Percentiles rank a stretch among this genome's conserved stretches.
phyloP scores from a whole-genome alignment of 2,329 filamentous ascomycete genomes.

The Sporothrix mexicana region DNA sequence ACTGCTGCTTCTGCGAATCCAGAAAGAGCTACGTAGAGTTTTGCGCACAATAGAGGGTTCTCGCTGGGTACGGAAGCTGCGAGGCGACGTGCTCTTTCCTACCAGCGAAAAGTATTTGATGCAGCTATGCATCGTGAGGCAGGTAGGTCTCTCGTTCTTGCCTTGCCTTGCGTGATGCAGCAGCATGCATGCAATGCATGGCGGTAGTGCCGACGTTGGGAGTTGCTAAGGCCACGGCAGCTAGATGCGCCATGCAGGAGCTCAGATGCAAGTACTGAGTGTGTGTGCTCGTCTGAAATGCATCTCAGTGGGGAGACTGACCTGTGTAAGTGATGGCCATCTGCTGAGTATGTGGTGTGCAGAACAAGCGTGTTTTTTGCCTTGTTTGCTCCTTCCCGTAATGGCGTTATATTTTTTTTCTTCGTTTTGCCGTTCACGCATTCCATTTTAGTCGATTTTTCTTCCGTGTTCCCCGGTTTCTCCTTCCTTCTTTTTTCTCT shows the following conservation, averaged over 20 bases:
- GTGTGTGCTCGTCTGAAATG: background rate
- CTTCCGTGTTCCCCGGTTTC: background rate
- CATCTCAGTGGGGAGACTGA: background rate
- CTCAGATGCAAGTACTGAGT: background rate
- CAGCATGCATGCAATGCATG: background rate
- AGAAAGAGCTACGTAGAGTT: slow-evolving; percentile 19
- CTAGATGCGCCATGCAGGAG: background rate
- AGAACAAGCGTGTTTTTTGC: background rate
- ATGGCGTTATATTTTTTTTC: background rate
- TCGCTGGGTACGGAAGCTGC: background rate
- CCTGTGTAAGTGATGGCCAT: background rate
- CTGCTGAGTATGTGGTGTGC: background rate
- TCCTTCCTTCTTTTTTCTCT: background rate
- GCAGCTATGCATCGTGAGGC: background rate
- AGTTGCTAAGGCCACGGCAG: background rate
- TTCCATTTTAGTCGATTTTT: slow-evolving; percentile 5
- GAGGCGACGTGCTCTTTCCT: background rate
- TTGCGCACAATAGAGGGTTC: background rate
- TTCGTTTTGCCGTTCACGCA: background rate
- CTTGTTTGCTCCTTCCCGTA: background rate
- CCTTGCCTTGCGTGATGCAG: slow-evolving; percentile 4
- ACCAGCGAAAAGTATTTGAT: background rate
- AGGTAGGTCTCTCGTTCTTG: background rate
- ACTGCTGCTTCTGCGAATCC: background rate
- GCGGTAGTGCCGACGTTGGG: background rate